Evolutionary conservation across 108 stramenopile species (phyloP), one percentile per base, ranked within the genome.

Genomic region (Cyclotella choctawhatcheeana): DNA sequence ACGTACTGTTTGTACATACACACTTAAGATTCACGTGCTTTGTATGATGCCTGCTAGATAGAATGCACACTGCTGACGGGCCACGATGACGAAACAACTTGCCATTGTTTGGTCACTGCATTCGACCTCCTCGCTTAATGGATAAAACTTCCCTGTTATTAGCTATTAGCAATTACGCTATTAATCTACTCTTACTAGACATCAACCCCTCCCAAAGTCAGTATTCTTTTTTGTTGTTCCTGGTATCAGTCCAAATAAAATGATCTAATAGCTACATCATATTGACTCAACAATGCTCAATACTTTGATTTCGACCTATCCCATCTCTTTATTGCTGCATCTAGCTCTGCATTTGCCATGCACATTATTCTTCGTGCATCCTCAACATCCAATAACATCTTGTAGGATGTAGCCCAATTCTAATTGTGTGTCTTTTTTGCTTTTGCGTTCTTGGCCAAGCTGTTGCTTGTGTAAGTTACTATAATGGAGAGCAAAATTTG

Each of bases 211-310:
- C n/a, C n/a, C n/a, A n/a, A n/a, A n/a, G n/a, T n/a, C 6, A 40
- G 29, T 30, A 31, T 12, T 1, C 1, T 31, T n/a, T 56, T 4
- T 30, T n/a, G 5, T 7, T 26, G 4, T 8, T 25, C 53, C 25
- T 5, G 6, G 2, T 14, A 40, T 43, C 59, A 60, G 21, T 60
- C 59, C 18, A 44, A 20, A 21, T 60, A 35, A 60, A 60, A 60
- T 14, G 59, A 60, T 60, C 59, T 20, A 22, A 60, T 29, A 47
- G 89, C 82, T n/a, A n/a, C n/a, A 34, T 92, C 86, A 72, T 88
- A 89, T 35, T 85, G 87, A 61, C 85, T 81, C 63, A 95, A 58
- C 3, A 95, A 69, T 26, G 89, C 93, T 85, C 91, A 89, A 67
- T 95, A 86, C 35, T 88, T 69, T 14, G 74, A 79, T 65, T 95